phyloP scores from a whole-genome alignment of 257 asterid genomes.

The Craterostigma plantagineum region DNA sequence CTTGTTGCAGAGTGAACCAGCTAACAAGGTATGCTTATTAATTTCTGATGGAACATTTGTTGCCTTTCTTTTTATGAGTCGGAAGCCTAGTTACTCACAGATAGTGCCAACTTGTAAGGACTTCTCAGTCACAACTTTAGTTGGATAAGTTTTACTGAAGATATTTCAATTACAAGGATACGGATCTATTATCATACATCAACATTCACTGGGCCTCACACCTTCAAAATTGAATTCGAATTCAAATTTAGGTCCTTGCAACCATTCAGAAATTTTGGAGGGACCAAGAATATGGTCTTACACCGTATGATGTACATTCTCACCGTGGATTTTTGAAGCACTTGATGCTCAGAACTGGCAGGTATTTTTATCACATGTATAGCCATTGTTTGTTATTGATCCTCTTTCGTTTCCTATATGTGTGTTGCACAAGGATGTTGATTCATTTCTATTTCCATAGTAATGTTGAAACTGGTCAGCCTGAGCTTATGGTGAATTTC shows the following conservation, averaged over 20 bases:
- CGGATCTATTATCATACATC: neutral
- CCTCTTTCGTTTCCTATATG: no score
- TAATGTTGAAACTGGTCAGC: constrained; percentile 46
- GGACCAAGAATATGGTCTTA: constrained; percentile 40
- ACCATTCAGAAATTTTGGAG: constrained; percentile 81
- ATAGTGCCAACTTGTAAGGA: no score
- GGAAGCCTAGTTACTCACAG: no score
- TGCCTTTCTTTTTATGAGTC: no score
- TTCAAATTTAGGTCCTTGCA: constrained; percentile 78
- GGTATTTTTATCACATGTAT: no score
- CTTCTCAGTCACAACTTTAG: no score
- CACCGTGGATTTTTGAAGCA: constrained; percentile 89
- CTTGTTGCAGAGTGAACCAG: constrained; percentile 71
- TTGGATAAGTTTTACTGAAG: no score
- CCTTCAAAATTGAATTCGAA: constrained; percentile 12
- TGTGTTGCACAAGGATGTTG: neutral
- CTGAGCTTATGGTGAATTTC: constrained; percentile 93
- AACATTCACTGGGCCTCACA: no score
- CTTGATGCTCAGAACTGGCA: constrained; percentile 85
- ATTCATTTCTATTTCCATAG: constrained; percentile 24
- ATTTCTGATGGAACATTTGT: constrained; percentile 2
- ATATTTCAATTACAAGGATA: no score
- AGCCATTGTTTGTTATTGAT: no score
- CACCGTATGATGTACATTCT: constrained; percentile 77
- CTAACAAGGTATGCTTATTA: constrained; percentile 41